Evolutionary conservation across 345 rosid species (phyloP), one percentile per base, ranked within the genome.

Genomic region (Anastatica hierochuntica): DNA sequence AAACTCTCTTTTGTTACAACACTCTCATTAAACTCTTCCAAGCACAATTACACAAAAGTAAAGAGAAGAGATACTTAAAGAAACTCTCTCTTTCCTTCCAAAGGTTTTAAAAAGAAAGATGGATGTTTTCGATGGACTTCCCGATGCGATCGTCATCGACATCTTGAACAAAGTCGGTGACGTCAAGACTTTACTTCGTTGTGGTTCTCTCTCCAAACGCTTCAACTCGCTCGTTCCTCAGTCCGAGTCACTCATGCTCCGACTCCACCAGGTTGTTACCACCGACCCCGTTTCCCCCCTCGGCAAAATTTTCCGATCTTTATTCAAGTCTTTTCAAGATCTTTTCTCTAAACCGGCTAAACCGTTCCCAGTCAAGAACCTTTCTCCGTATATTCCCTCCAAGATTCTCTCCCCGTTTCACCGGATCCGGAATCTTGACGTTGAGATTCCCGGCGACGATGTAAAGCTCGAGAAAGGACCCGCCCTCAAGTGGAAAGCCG

Each of bases 161-260:
- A 59, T 66, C 43, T 66, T 66, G 23, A 66, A 59, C 71, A 66
- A 66, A 66, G 55, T 66, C 1, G 49, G 43, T 38, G 71, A 66
- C 49, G 71, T 66, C 20, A 66, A 7, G 52, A 66, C 65, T 3
- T 7, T 66, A 31, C 65, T 66, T 27, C 64, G 66, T 29, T 66
- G 71, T n/a, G 26, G 19, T 14, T 19, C 55, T 4, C 59, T 66
- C 36, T 58, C 71, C 1, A 66, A 66, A 3, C 48, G 71, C n/a
- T 66, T 66, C 36, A 58, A 52, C 49, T 66, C 65, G 0, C 65
- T 66, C 21, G 55, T 45, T 1, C 65, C 71, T 20, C 71, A 59
- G 11, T 37, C 71, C 21, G 65, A 66, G 6, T 51, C 65, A 26
- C 71, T 66, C 43, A 1, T 38, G 60, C 71, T 66, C 56, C 56